Percentiles rank a stretch among this genome's conserved stretches.
These are phyloP conservation scores for Melastoma malabathricum DNA, from an alignment of 345 rosid species.

Conservation along the genomic window DNA sequence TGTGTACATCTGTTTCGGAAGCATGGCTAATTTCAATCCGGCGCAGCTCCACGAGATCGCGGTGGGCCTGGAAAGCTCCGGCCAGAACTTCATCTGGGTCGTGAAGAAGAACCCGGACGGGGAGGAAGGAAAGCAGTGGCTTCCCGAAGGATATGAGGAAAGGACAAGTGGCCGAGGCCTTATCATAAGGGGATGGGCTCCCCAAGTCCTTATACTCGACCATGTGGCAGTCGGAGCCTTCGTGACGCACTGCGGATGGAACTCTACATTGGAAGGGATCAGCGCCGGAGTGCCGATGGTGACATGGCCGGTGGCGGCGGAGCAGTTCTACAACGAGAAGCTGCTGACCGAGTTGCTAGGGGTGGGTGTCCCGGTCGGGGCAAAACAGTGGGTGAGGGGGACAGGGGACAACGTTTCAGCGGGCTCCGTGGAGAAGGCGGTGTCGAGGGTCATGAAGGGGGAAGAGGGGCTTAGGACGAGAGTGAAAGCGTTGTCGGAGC, in stretches of 20 bases:
- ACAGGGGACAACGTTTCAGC: slow-evolving; percentile 21
- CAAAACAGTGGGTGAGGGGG: slow-evolving; percentile 8
- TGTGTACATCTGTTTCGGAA: slow-evolving; percentile 35
- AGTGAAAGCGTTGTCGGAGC: slow-evolving; percentile 16
- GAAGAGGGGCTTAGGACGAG: slow-evolving; percentile 25
- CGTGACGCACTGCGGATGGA: slow-evolving; percentile 18
- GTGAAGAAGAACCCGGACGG: slow-evolving; percentile 5
- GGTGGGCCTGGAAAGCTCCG: slow-evolving; percentile 23
- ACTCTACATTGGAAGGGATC: slow-evolving; percentile 13
- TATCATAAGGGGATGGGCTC: slow-evolving; percentile 16
- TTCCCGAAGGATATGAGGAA: slow-evolving; percentile 13
- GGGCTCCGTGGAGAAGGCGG: slow-evolving; percentile 22
- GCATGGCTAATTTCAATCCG: slow-evolving; percentile 8
- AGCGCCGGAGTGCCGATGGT: slow-evolving; percentile 19
- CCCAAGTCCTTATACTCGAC: slow-evolving; percentile 14
- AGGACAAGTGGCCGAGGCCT: slow-evolving; percentile 9
- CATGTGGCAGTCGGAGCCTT: slow-evolving; percentile 12
- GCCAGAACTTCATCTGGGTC: slow-evolving; percentile 36
- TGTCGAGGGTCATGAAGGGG: slow-evolving; percentile 18
- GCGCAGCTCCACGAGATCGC: slow-evolving; percentile 31
- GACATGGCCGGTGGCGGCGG: slow-evolving; percentile 10
- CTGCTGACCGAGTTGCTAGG: background rate
- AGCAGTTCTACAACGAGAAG: slow-evolving; percentile 8
- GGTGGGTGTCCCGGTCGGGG: slow-evolving; percentile 4
- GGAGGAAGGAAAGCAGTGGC: slow-evolving; percentile 2